Conservation (phyloP, 768 basidiomycete genomes). For the Rubroboletus pulcherrimus region DNA sequence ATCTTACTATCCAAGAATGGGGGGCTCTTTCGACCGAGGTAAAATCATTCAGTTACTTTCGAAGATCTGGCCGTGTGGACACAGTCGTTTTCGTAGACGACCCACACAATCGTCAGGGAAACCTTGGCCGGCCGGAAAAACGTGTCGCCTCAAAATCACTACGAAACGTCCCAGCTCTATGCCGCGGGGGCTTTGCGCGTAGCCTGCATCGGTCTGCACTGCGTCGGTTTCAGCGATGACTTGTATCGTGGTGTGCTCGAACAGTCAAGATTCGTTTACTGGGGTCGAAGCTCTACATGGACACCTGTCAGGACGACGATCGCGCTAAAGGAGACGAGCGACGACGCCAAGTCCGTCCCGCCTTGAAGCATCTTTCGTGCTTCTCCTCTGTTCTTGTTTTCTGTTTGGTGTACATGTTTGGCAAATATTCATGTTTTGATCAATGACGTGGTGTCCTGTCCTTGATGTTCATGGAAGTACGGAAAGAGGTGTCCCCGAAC, state of each 20-base stretch:
- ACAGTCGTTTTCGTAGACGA: conserved; percentile 43
- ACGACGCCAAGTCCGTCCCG: conserved; percentile 4
- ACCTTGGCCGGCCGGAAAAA: conserved; percentile 70
- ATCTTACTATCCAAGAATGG: conserved; percentile 68
- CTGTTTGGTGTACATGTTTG: background rate
- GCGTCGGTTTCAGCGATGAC: conserved; percentile 68
- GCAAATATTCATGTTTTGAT: conserved; percentile 1
- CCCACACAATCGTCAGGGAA: conserved; percentile 64
- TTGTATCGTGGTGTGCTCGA: conserved; percentile 66
- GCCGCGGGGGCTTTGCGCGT: conserved; percentile 67
- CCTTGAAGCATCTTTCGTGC: conserved; percentile 1
- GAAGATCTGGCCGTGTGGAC: conserved; percentile 2
- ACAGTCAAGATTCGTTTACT: conserved; percentile 42
- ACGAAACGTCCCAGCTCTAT: conserved; percentile 73
- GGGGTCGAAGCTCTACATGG: conserved; percentile 22
- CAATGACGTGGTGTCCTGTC: background rate
- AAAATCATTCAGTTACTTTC: conserved; percentile 3
- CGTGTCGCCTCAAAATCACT: conserved; percentile 71
- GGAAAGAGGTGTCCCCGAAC: background rate
- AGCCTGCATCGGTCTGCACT: conserved; percentile 71
- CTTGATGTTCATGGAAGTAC: background rate
- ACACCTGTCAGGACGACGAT: conserved; percentile 4
- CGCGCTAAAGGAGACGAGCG: conserved; percentile 12
- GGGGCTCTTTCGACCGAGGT: conserved; percentile 63
- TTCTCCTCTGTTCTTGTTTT: background rate